phyloP scores from a whole-genome alignment of 1,284 basidiomycete species.

The Mycena citricolor region DNA sequence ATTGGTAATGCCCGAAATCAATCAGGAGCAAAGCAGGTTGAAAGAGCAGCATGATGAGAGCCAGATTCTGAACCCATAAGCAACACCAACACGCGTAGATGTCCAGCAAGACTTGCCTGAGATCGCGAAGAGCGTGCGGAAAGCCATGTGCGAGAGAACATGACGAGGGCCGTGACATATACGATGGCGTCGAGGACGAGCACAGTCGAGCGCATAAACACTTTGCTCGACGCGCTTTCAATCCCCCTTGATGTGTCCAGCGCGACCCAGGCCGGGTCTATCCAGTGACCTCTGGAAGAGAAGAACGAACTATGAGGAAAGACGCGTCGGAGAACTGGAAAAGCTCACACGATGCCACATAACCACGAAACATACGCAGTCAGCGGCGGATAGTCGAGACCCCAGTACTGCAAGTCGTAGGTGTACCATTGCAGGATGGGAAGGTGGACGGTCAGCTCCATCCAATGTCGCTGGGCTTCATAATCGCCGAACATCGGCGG shows the following conservation, averaged over 20 bases:
- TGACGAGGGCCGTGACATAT: conserved; percentile 73
- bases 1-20: conserved; percentile 94
- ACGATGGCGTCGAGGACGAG: conserved; percentile 67
- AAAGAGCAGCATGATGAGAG: conserved; percentile 72
- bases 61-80: conserved; percentile 72
- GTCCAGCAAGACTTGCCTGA: conserved; percentile 57
- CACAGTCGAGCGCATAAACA: conserved; percentile 83
- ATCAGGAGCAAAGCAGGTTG: conserved; percentile 85
- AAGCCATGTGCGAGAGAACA: conserved; percentile 65
- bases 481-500: conserved; percentile 91
- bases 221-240: conserved; percentile 65
- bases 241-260: conserved; percentile 76
- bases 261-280: conserved; percentile 76
- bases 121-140: conserved; percentile 65
- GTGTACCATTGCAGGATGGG: conserved; percentile 80
- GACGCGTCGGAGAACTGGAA: neutral
- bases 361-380: conserved; percentile 87
- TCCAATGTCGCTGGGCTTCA: conserved; percentile 94
- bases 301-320: conserved; percentile 14
- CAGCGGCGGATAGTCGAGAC: conserved; percentile 88
- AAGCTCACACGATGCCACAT: conserved; percentile 63
- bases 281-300: conserved; percentile 55
- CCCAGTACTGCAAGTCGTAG: conserved; percentile 89
- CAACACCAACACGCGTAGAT: no score
- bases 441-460: conserved; percentile 82